Evolutionary conservation across 2,329 filamentous ascomycete species (phyloP).

Genomic region (Calonectria henricotiae): DNA sequence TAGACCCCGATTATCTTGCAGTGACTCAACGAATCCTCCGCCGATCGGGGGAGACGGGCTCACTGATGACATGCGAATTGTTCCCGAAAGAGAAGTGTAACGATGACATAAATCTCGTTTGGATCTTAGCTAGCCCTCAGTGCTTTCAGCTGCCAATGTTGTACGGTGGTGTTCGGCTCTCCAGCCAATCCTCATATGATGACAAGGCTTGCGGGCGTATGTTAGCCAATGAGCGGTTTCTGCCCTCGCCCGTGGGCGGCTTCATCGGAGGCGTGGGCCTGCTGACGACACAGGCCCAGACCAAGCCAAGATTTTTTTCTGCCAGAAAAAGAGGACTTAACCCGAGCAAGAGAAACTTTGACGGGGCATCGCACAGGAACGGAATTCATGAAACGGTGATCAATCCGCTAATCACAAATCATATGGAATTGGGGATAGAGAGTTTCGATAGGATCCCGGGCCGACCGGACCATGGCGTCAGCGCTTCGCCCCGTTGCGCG

Average conservation of each 20-base stretch:
- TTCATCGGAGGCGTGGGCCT: constrained; percentile 47
- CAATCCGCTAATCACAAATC: constrained; percentile 38
- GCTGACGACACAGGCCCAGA: constrained; percentile 26
- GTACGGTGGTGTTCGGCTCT: constrained; percentile 38
- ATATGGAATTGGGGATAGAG: constrained; percentile 31
- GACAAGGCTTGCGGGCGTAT: constrained; percentile 43
- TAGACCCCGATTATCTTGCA: constrained; percentile 15
- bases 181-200: constrained; percentile 48
- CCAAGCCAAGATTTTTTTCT: constrained; percentile 1
- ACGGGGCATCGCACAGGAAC: constrained; percentile 12
- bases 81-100: constrained; percentile 20
- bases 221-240: constrained; percentile 47
- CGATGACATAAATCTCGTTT: constrained; percentile 37
- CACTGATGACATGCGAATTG: background rate
- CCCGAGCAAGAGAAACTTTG: constrained; percentile 14
- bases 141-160: constrained; percentile 34
- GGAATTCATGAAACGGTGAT: constrained; percentile 18
- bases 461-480: constrained; percentile 27
- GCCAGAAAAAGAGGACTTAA: constrained; percentile 24
- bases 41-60: constrained; percentile 35
- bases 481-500: constrained; percentile 31
- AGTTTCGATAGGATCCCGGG: constrained; percentile 19
- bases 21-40: constrained; percentile 24
- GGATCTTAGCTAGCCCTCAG: constrained; percentile 21
- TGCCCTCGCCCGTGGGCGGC: constrained; percentile 41